Evolutionary conservation across 2,329 filamentous ascomycete genomes (phyloP), one percentile per base, ranked within the genome.

Genomic region (Sporothrix pseudoabietina): DNA sequence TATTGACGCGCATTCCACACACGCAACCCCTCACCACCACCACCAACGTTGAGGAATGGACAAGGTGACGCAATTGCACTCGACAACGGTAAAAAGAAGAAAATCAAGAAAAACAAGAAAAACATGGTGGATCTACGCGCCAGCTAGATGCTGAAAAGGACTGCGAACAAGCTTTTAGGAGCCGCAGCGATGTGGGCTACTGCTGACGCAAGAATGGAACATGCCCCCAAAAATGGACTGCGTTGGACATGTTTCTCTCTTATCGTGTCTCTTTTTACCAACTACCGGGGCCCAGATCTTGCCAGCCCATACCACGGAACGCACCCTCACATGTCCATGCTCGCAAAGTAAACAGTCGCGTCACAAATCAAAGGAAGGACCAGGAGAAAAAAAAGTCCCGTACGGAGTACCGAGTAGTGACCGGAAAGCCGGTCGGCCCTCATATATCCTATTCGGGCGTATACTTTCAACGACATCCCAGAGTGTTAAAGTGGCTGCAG

Each of bases 401-500:
- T 65, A 44, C n/a, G n/a, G n/a, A n/a, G n/a, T n/a, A n/a, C n/a
- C n/a, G n/a, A n/a, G 26, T 26, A 26, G 26, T 26, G 26, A 26
- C 26, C 26, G 26, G 26, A 26, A 26, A 26, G 26, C 26, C 26
- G 26, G 26, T 4, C 39, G 59, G 59, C 59, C 59, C 9, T 22
- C 35, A 12, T 14, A 3, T 44, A 26, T 65, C 39, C 39, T 7
- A 44, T 26, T 44, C n/a, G 35, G 59, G 59, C n/a, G 39, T 65
- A 10, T 61, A 39, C 57, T n/a, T 39, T 19, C 39, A 16, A 65
- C n/a, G 32, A n/a, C 57, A 61, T 44, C 41, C 41, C 41, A 12
- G 41, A 44, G 41, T 19, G 26, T 14, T 44, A 41, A 69, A 69
- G 66, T 69, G 66, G 44, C 4, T 44, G 39, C 68, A 57, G 35